Evolutionary conservation across 352 stramenopile species (phyloP).

Genomic region (Phytophthora ohioensis): DNA sequence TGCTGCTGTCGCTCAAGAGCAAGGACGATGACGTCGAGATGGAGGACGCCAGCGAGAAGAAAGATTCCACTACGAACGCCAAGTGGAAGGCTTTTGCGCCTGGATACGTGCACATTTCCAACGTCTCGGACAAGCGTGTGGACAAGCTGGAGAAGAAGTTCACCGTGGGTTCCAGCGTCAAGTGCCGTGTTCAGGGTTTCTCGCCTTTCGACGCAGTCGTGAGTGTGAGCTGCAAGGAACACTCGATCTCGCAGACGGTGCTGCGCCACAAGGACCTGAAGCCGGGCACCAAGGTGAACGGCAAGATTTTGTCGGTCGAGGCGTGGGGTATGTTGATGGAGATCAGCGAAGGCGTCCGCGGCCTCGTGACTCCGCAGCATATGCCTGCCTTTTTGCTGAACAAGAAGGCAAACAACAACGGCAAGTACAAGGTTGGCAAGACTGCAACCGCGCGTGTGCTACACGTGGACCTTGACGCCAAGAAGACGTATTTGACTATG

Average conservation of each 20-base stretch:
- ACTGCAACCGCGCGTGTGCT: slow-evolving; percentile 82
- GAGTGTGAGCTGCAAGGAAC: slow-evolving; percentile 86
- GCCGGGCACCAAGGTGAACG: slow-evolving; percentile 76
- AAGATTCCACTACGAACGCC: slow-evolving; percentile 44
- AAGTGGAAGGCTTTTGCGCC: slow-evolving; percentile 86
- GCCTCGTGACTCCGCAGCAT: slow-evolving; percentile 77
- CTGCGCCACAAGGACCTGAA: slow-evolving; percentile 84
- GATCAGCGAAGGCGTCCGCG: slow-evolving; percentile 87
- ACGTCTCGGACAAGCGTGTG: slow-evolving; percentile 77
- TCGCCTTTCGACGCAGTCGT: slow-evolving; percentile 87
- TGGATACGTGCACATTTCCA: slow-evolving; percentile 92
- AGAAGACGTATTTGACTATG: slow-evolving; percentile 94
- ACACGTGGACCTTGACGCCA: slow-evolving; percentile 86
- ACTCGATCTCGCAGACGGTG: slow-evolving; percentile 77
- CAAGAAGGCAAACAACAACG: slow-evolving; percentile 65
- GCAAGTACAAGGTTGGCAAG: slow-evolving; percentile 86
- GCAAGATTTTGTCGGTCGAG: slow-evolving; percentile 86
- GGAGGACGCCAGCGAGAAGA: slow-evolving; percentile 51
- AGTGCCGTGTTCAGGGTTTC: slow-evolving; percentile 85
- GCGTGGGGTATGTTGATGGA: slow-evolving; percentile 86
- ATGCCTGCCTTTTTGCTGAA: slow-evolving; percentile 80
- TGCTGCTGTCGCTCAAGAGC: slow-evolving; percentile 83
- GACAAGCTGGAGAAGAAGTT: slow-evolving; percentile 93
- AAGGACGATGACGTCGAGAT: slow-evolving; percentile 57
- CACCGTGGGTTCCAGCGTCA: slow-evolving; percentile 60